Evolutionary conservation across 1,284 basidiomycete genomes (phyloP), one percentile per base, ranked within the genome.

Genomic region (Ustilago tritici): DNA sequence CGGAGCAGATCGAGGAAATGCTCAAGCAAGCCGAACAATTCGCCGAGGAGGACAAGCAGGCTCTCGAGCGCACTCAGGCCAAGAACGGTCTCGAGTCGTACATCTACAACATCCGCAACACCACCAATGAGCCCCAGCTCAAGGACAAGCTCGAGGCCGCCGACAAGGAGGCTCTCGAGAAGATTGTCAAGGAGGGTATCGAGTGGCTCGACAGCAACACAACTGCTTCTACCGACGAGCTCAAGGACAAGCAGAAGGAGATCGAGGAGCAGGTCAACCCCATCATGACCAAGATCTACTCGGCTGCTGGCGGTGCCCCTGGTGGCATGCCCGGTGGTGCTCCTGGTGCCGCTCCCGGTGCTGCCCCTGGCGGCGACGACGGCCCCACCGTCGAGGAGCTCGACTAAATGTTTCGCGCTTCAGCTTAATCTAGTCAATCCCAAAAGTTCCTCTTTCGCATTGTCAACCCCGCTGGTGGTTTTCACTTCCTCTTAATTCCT

Each of bases 1-100:
- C 96, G 90, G 95, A 98, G 70, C 95, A 98, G 88, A 98, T 98
- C 79, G 95, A 98, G 89, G 92, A 93, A 87, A 98, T 99, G 96
- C 71, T 82, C 69, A 73, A 79, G 68, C 86, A 87, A 61, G 83
- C 81, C 52, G 86, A 87, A 81, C 92, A 94, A 88, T 96, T 94
- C 90, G 94, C 93, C 88, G 89, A 90, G 89, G 88, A 86, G 89
- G 87, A 88, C 83, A 87, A 88, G 80, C 87, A 86, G 70, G 88
- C 85, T n/a, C 87, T 87, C 41, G 85, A 84, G 82, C 93, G 95
- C 76, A 96, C 97, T 87, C 86, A 90, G 56, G 87, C 95, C 82
- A 96, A 97, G 92, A 88, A 88, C 85, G 87, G 86, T 31, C 85
- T 96, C 85, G 95, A 97, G 88, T 95, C 94, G 3, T 98, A 97